Base-by-base conservation (phyloP, 2,329 filamentous ascomycete species). In the Sporothrix pseudoabietina region DNA sequence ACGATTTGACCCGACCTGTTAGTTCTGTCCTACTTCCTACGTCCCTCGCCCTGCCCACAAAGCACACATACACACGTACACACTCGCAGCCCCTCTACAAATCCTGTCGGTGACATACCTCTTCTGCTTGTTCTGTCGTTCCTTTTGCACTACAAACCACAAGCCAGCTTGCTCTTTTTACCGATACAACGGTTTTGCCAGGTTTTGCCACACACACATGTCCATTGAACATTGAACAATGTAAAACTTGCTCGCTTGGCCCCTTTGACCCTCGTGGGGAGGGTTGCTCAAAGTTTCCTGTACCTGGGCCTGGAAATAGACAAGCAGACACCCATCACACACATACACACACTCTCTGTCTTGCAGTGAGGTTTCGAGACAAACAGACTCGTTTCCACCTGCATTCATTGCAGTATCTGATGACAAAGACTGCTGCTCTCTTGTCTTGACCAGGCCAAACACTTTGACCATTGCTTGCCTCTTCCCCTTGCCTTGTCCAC, bases 1-100 rank as follows among this genome's bases (percentile, higher is more conserved):
- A 49, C 54, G 65, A 59, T 66, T 61, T 68, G 30, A 61, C 49
- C 57, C 63, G 61, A 69, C 55, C 52, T 70, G 57, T 71, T 69
- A 73, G 66, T 72, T 49, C 39, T 41, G 68, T 73, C 74, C 69
- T 73, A 47, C 72, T 9, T 41, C 69, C 41, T 19, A 12, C 39
- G n/a, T 52, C 59, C 68, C 26, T 54, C 72, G n/a, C 16, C 63
- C n/a, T 35, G 52, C 35, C 55, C 22, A 47, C 22, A 66, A 49
- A 49, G 41, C 61, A 47, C 19, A 41, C 35, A 26, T 12, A 30
- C 52, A 55, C 59, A 63, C 26, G 26, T 19, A 63, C 35, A 14
- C 57, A 59, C 30, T 16, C 55, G 12, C 57, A 19, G 14, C 14
- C 65, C 41, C 16, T 10, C 44, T 52, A 12, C 44, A 68, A 49